These are phyloP conservation scores for Neobulgaria alba DNA, from an alignment of 2,329 filamentous ascomycete species.

Conservation along the genomic window DNA sequence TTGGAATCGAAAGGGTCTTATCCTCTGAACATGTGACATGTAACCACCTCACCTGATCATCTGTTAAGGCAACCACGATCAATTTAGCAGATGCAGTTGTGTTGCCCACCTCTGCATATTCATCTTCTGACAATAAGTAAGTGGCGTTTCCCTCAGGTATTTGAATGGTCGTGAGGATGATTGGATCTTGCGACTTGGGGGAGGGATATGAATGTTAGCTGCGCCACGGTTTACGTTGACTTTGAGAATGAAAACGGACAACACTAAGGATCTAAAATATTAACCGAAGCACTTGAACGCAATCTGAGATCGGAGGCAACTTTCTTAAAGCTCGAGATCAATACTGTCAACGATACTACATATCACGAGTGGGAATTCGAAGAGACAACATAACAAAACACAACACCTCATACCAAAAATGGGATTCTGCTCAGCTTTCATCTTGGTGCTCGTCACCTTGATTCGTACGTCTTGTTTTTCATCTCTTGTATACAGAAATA, in stretches of 20 bases:
- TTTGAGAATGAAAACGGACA: neutral
- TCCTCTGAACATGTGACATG: no score
- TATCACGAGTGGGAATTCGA: neutral
- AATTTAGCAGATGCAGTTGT: no score
- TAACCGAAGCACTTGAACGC: neutral
- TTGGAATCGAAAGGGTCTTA: no score
- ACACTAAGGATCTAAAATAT: neutral
- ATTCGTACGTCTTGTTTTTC: constrained; percentile 1
- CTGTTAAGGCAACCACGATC: no score
- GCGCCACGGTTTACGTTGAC: neutral
- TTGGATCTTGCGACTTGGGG: neutral
- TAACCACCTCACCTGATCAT: neutral
- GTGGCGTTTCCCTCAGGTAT: no score
- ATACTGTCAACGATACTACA: neutral
- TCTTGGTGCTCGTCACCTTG: constrained; percentile 3
- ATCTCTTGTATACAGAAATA: neutral
- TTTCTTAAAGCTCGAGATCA: neutral
- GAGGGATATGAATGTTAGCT: neutral
- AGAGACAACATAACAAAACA: neutral
- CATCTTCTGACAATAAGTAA: no score
- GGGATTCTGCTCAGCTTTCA: constrained; percentile 2
- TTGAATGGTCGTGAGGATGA: no score
- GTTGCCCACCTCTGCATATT: neutral
- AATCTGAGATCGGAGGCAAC: neutral
- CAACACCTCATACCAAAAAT: constrained; percentile 1